These are phyloP conservation scores for Globisporangium barbulae DNA, from an alignment of 352 stramenopile species.

Conservation along the genomic window DNA sequence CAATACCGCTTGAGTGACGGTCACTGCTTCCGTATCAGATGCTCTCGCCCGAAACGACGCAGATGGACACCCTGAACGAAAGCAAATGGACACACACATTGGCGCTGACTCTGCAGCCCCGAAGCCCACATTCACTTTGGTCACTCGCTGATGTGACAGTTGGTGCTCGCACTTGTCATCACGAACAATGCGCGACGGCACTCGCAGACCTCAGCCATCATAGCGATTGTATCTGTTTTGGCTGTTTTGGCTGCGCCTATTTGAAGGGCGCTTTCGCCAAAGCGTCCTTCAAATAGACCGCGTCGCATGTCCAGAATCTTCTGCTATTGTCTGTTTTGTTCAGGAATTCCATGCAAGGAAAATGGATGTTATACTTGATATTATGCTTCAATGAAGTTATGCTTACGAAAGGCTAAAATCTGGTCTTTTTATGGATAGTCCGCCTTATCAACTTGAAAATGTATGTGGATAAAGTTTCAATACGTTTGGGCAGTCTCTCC, in stretches of 20 bases:
- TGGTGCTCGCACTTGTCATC: background rate
- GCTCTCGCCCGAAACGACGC: background rate
- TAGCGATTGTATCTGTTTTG: background rate
- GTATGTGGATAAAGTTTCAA: no score
- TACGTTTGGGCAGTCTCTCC: no score
- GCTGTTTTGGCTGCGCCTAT: background rate
- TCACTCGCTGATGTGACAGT: background rate
- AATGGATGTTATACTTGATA: no score
- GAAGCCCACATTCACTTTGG: background rate
- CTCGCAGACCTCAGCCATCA: background rate
- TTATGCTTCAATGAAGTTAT: no score
- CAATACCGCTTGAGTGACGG: background rate
- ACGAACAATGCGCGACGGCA: background rate
- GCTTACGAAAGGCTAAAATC: no score
- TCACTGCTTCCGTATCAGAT: background rate
- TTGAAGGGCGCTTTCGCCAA: background rate
- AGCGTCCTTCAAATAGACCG: background rate
- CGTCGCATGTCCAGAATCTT: slow-evolving; percentile 1
- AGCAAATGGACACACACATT: background rate
- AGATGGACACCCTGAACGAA: background rate
- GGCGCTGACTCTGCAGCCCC: background rate
- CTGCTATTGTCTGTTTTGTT: background rate
- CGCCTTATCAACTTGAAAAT: no score
- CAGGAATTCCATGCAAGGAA: background rate
- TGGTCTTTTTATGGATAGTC: no score